Conservation (phyloP, 177 flowering plant genomes). For the Telopea speciosissima region DNA sequence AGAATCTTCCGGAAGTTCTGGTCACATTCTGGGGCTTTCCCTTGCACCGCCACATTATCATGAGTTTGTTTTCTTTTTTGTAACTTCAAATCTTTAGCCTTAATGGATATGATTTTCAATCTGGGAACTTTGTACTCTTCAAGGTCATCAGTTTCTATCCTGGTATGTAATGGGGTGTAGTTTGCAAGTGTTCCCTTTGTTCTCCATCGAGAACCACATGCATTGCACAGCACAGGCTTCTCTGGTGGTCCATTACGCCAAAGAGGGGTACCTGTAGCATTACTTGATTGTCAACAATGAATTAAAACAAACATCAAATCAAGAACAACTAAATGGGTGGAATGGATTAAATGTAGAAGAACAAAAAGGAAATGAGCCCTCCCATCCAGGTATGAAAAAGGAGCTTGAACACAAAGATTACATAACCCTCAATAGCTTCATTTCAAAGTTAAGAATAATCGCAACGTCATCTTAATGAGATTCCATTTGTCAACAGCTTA, state of each 20-base stretch:
- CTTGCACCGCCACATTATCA: slow-evolving; percentile 25
- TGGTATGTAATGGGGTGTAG: slow-evolving; percentile 86
- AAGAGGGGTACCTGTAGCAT: slow-evolving; percentile 82
- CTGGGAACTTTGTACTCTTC: slow-evolving; percentile 47
- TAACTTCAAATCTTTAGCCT: slow-evolving; percentile 51
- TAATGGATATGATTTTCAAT: slow-evolving; percentile 48
- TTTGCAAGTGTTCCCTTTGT: slow-evolving; percentile 89
- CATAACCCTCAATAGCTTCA: not conserved
- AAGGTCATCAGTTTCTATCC: slow-evolving; percentile 54
- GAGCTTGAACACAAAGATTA: not conserved
- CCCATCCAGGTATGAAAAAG: not conserved
- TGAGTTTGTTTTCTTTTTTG: slow-evolving; percentile 54
- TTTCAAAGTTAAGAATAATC: not conserved
- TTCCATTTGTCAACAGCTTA: not conserved
- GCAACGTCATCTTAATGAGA: not conserved
- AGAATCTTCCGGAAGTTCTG: slow-evolving; percentile 38
- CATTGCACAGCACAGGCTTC: slow-evolving; percentile 97
- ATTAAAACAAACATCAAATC: not conserved
- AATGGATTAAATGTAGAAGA: not conserved
- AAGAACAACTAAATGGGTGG: not conserved
- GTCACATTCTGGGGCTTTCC: slow-evolving; percentile 26
- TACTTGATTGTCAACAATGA: not conserved
- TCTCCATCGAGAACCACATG: slow-evolving; percentile 99
- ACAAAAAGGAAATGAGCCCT: not conserved
- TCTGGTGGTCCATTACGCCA: slow-evolving; percentile 99